Conservation (phyloP, 495 filamentous ascomycete species). For the Tuber melanosporum region DNA sequence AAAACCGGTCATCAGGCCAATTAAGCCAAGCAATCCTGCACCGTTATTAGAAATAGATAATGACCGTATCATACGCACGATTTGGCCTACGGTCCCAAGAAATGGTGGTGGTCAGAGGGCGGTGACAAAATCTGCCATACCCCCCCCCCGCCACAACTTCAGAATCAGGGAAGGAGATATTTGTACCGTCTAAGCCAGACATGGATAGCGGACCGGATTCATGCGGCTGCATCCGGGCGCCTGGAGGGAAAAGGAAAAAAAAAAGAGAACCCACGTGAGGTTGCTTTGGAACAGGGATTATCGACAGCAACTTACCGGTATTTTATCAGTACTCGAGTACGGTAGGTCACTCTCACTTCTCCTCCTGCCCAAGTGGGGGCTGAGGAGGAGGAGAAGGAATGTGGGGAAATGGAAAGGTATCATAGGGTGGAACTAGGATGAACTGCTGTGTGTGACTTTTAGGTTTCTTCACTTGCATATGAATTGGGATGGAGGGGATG, state of each 20-base stretch:
- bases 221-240: not conserved
- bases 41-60: not conserved
- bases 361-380: not conserved
- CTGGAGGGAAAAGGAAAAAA: not conserved
- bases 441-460: not conserved
- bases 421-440: not conserved
- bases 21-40: not conserved
- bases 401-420: not conserved
- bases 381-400: not conserved
- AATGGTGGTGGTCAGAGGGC: not conserved
- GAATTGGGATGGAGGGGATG: not conserved
- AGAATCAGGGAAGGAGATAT: not conserved
- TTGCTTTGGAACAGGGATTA: not conserved
- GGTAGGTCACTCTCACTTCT: not conserved
- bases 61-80: not conserved
- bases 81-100: not conserved
- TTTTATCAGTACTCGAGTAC: too few species aligned
- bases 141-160: not conserved
- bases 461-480: not conserved
- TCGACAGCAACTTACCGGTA: not conserved
- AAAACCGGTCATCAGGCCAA: not conserved
- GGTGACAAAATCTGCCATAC: not conserved
- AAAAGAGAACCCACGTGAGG: not conserved
- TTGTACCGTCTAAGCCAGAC: not conserved
- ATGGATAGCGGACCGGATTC: not conserved